Conservation (phyloP, 2,329 filamentous ascomycete species). For the Alternaria gaisen region DNA sequence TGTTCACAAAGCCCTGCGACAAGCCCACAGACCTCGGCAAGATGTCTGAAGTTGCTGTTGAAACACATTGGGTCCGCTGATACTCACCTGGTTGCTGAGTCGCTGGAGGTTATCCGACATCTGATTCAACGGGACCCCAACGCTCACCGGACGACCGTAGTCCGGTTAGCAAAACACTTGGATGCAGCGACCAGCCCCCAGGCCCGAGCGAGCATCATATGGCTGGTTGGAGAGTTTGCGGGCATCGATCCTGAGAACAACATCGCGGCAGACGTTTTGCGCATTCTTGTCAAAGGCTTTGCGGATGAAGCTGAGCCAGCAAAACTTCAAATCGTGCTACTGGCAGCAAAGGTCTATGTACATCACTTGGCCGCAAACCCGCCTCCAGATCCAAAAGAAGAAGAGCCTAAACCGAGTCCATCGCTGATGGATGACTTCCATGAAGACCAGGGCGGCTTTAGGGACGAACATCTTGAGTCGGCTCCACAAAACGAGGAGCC, state of each 20-base stretch:
- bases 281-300: conserved; percentile 87
- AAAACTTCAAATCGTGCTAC: conserved; percentile 88
- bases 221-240: conserved; percentile 95
- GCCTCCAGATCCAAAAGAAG: conserved; percentile 49
- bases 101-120: conserved; percentile 92
- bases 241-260: conserved; percentile 82
- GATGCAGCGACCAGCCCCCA: conserved; percentile 87
- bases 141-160: conserved; percentile 83
- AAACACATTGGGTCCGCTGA: conserved; percentile 89
- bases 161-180: conserved; percentile 88
- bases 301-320: conserved; percentile 82
- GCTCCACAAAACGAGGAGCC: conserved; percentile 21
- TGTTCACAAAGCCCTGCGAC: conserved; percentile 75
- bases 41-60: conserved; percentile 84
- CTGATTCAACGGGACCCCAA: conserved; percentile 90
- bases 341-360: conserved; percentile 96
- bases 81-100: conserved; percentile 87
- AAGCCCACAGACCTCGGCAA: conserved; percentile 62
- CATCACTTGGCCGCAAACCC: conserved; percentile 78
- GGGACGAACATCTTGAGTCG: conserved; percentile 34
- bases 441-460: conserved; percentile 50
- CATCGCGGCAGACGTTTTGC: conserved; percentile 89
- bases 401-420: conserved; percentile 33
- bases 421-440: conserved; percentile 41
- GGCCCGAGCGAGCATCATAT: conserved; percentile 93